Evolutionary conservation across 805 yeast genomes (phyloP), one percentile per base, ranked within the genome.

Genomic region (Saccharomycopsis schoenii): DNA sequence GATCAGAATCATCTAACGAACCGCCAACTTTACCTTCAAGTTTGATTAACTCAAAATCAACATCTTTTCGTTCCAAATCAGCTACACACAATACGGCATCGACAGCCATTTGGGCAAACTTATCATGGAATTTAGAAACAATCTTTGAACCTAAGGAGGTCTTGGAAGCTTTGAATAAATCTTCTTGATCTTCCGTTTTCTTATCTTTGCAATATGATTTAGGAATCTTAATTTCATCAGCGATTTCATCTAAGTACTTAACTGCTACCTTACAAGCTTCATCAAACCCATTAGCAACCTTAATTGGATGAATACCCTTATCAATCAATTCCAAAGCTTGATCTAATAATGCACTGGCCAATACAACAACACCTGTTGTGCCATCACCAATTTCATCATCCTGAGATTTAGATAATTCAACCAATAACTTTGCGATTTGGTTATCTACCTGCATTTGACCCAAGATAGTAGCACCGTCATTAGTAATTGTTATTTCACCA

Each of bases 301-400:
- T 87, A 67, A 94, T 90, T 56, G 99, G 99, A 71, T 94, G 99
- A 65, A 94, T 92, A 61, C 98, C 98, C 76, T 89, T 90, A 70
- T 94, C 97, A 66, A 94, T 92, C 65, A 94, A 82, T 71, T 91
- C 97, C 61, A 88, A 75, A 2, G 99, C 97, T 76, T 94, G 97
- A 72, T 93, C 97, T 62, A 94, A 79, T 65, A 94, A 77, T 1
- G 98, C 96, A 66, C 97, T 88, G 0, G 99, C 98, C 58, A 94
- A 77, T 1, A 94, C 98, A 59, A 94, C 98, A 36, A 94, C 99
- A 71, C 98, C 98, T 4, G 99, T 94, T 36, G 99, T 94, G 70
- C 99, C 99, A 73, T 93, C 99, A 61, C 99, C 99, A 71, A 93
- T 90, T 76, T 93, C 98, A 72, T 94, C 97, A 73, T 93, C 99